Base-by-base conservation (phyloP, 192 early-diverging fungal genomes). In the Endogone sp. region DNA sequence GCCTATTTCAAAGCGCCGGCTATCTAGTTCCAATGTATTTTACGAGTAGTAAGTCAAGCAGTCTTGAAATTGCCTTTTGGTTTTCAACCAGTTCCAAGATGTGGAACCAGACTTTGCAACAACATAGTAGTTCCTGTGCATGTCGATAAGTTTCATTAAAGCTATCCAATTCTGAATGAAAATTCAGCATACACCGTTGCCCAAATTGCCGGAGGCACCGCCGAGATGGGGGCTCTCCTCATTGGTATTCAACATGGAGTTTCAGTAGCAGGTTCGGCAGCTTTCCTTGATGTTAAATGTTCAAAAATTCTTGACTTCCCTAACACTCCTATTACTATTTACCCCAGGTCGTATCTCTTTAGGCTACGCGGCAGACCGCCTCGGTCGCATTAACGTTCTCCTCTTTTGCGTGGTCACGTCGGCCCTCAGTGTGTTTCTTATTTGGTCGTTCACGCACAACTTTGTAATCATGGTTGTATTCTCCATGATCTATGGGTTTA, bases 301-400 rank as follows among this genome's bases (percentile, higher is more conserved):
- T n/a, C n/a, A n/a, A n/a, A n/a, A n/a, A 13, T 44, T 44, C 37
- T 44, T 44, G 37, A 4, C 37, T 13, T 4, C 62, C 73, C 81
- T 62, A 81, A 77, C 25, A 81, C 81, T 25, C 68, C 75, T 20
- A 81, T 79, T 11, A 79, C 82, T 2, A 56, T 82, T 1, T 80
- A 81, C 10, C 75, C 81, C 2, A 71, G 82, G 44, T 66, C 37
- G 37, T 13, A 44, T 44, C 37, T 44, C 37, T 13, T 65, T 21
- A 75, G 85, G 85, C 32, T 71, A 79, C 32, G 60, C 79, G 11
- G 82, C 82, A 1, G 75, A 74, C 20, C 25, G 56, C 2, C 25
- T 81, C 2, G 89, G 89, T 23, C 84, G 83, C 62, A 68, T 85
- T 49, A 89, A 89, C 65, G 78, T 84, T 3, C 67, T 90, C 29